Evolutionary conservation across 805 yeast genomes (phyloP), one percentile per base, ranked within the genome.

Genomic region (Cyberlindnera euphorbiiphila): DNA sequence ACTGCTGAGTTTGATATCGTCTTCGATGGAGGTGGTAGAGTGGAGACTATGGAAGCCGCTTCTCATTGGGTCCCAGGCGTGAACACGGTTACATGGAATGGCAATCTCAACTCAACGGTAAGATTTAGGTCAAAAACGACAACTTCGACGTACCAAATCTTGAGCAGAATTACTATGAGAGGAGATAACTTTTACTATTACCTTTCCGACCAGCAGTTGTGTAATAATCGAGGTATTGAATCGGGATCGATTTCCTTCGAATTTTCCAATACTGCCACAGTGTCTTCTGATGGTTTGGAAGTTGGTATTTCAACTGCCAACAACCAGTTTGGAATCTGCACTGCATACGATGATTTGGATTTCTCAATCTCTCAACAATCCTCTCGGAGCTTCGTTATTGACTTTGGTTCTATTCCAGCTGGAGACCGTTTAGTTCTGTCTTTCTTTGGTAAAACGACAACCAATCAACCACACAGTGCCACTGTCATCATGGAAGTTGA

Each of bases 61-160:
- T 9, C 14, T 7, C 29, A 21, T 5, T 46, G 50, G 50, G 14
- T 8, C 12, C 14, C 32, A 3, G 50, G 50, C 8, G 4, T 29
- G 11, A 46, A 43, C 39, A 36, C 39, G 10, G 37, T 46, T n/a
- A 36, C 38, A 6, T 46, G 46, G 44, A 46, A 46, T 25, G 39
- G 28, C 14, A 25, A 40, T 14, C 31, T 43, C 9, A 21, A 41
- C 9, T 9, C 24, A 9, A 24, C 32, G 4, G 43, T 35, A 9
- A 17, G 9, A 2, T 37, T 40, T 24, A 10, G n/a, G 13, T 23
- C 29, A 5, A 10, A 31, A 8, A 14, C 18, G 19, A 17, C 38
- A 6, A 16, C 25, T 8, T 3, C 28, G n/a, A n/a, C n/a, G 8
- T 9, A 7, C n/a, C 16, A 19, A 4, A 33, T 37, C 19, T 9